Percentiles rank a stretch among this genome's conserved stretches.
phyloP scores from a whole-genome alignment of 139 green algal genomes.

The Tetradesmus lagerheimii region DNA sequence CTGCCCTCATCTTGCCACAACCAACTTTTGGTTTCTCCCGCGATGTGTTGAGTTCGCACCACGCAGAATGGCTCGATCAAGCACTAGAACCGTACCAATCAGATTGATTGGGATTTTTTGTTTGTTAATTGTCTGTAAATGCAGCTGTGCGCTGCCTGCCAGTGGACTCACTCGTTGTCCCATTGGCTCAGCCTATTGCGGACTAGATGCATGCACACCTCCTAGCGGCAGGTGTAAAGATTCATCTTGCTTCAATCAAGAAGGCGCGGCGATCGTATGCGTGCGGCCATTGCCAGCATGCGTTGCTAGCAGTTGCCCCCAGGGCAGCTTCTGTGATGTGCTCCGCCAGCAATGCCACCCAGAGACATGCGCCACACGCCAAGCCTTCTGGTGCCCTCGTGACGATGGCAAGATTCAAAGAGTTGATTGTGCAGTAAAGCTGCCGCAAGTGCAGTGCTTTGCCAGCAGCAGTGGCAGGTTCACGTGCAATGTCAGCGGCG shows the following conservation, averaged over 20 bases:
- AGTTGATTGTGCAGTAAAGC: neutral
- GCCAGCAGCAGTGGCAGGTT: neutral
- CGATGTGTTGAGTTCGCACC: neutral
- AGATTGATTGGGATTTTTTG: neutral
- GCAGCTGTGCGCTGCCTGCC: neutral
- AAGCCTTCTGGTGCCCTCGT: neutral
- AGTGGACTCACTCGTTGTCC: neutral
- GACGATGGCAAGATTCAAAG: neutral
- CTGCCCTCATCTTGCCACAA: neutral
- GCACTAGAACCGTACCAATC: too few relatives aligned
- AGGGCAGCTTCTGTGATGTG: neutral
- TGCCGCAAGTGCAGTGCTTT: neutral
- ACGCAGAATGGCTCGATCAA: neutral
- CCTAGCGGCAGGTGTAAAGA: neutral
- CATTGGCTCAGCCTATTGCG: neutral
- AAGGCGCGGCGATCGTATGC: neutral
- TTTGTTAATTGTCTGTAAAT: neutral
- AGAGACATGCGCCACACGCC: conserved; percentile 5
- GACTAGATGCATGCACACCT: neutral
- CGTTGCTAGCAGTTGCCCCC: neutral
- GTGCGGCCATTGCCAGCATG: neutral
- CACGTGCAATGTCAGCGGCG: conserved; percentile 17
- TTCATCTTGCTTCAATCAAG: neutral
- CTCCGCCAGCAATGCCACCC: conserved; percentile 5
- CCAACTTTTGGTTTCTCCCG: neutral